Evolutionary conservation across 306 rosid species (phyloP).

Genomic region (Trifolium dubium): DNA sequence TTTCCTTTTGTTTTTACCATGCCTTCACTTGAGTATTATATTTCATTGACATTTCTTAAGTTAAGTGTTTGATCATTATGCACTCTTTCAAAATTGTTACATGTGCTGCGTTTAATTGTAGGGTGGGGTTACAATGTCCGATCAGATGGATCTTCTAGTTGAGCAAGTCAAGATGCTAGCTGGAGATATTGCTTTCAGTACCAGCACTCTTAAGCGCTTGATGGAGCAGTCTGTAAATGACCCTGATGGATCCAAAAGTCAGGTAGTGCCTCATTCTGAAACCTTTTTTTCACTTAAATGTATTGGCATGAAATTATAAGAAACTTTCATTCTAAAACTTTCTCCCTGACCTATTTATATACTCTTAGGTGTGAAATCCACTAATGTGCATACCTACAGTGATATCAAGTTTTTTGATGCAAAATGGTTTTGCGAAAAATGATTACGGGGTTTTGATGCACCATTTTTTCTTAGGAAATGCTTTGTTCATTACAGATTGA

Average conservation of each 20-base stretch:
- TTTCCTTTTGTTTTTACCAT: conserved; percentile 22
- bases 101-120: conserved; percentile 44
- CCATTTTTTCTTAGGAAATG: conserved; percentile 24
- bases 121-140: conserved; percentile 90
- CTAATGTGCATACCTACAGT: not conserved
- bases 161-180: conserved; percentile 99
- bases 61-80: conserved; percentile 23
- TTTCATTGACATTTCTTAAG: conserved; percentile 20
- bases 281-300: conserved; percentile 23
- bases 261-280: conserved; percentile 49
- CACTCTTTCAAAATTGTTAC: conserved; percentile 26
- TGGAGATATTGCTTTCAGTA: conserved; percentile 93
- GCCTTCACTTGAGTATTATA: not conserved
- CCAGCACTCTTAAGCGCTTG: conserved; percentile 97
- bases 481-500: conserved; percentile 62
- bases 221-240: conserved; percentile 85
- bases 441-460: conserved; percentile 9
- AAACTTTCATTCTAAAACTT: not conserved
- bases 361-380: not conserved
- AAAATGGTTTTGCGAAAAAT: conserved; percentile 5
- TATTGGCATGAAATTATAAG: not conserved
- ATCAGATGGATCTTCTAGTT: conserved; percentile 94
- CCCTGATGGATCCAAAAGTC: conserved; percentile 78
- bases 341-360: conserved; percentile 5
- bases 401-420: conserved; percentile 5